Percentiles rank a stretch among this genome's conserved stretches.
phyloP scores from a whole-genome alignment of 306 rosid species.

The Lupinus albus region DNA sequence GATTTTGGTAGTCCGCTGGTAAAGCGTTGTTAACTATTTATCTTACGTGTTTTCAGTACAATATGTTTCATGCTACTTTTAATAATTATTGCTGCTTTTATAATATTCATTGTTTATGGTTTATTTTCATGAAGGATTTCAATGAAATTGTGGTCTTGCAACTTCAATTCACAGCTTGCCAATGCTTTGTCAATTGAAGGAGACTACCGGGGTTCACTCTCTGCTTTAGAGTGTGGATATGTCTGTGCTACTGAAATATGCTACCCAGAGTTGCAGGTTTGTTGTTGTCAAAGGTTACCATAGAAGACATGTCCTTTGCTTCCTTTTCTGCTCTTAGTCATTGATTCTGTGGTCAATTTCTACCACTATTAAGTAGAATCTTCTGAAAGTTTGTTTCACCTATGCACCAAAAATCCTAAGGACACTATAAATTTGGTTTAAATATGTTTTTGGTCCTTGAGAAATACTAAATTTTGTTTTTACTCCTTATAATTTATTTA shows the following conservation, averaged over 20 bases:
- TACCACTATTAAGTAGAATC: constrained; percentile 22
- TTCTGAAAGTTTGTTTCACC: constrained; percentile 19
- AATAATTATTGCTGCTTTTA: neutral
- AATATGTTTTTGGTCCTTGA: too few relatives aligned
- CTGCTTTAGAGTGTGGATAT: constrained; percentile 79
- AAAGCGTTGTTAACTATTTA: constrained; percentile 6
- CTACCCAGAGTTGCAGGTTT: constrained; percentile 88
- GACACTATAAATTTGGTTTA: neutral
- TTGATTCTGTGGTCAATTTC: constrained; percentile 18
- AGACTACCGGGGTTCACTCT: constrained; percentile 72
- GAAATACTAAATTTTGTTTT: too few relatives aligned
- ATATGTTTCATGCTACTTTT: neutral
- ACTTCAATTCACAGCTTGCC: constrained; percentile 96
- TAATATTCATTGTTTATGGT: constrained; percentile 34
- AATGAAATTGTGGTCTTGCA: constrained; percentile 89
- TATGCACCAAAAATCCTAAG: constrained; percentile 12
- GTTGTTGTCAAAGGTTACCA: constrained; percentile 33
- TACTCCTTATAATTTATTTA: too few relatives aligned
- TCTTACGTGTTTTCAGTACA: neutral
- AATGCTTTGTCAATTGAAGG: constrained; percentile 92
- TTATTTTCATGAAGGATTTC: constrained; percentile 58
- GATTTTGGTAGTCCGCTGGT: constrained; percentile 28
- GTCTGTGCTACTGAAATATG: constrained; percentile 64
- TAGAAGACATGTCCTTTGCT: constrained; percentile 27
- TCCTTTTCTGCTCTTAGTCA: constrained; percentile 22